Base-by-base conservation (phyloP, 306 rosid genomes). In the Begonia fuchsioides region DNA sequence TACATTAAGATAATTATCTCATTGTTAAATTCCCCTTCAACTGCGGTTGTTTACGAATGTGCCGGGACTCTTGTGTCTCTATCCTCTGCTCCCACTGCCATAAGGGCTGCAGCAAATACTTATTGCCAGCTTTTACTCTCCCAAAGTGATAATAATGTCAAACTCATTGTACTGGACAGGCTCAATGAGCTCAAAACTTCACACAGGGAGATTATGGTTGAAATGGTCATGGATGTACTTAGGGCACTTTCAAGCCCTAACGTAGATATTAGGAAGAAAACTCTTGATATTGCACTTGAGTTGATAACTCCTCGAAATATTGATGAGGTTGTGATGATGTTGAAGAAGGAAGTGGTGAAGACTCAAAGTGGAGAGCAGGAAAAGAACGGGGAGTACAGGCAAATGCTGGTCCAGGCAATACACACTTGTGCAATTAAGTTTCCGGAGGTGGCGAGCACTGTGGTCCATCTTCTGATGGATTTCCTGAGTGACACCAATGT, bases 331-430 rank as follows among this genome's bases (percentile, higher is more conserved):
- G 94, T 92, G 56, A 75, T 92, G 86, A 77, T 71, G 76, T 74
- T 92, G 45, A 92, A 92, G 80, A 92, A 92, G 53, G 98, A 92
- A 53, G 96, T 92, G 8, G 76, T 92, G 50, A 92, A 92, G 50
- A 92, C 96, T 13, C 98, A 92, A 69, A 70, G 83, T 6, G 93
- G 79, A 38, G 98, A 92, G 81, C 83, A 77, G 41, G 98, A 92
- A 94, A 92, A 85, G 83, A 92, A 79, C 43, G 96, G 94, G 8
- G 98, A 85, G 64, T 92, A 85, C 32, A 73, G 98, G 72, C 98
- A 92, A 69, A 82, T 92, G 87, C 51, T 92, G 57, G 95, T 92
- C 50, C 98, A 92, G 20, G 96, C 98, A 0, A 92, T 92, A n/a
- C 95, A 86, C 60, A 63, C 96, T 2, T 92, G 98, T 53, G 96